phyloP scores from a whole-genome alignment of 2,329 filamentous ascomycete genomes.

The Fusarium lyarnte region DNA sequence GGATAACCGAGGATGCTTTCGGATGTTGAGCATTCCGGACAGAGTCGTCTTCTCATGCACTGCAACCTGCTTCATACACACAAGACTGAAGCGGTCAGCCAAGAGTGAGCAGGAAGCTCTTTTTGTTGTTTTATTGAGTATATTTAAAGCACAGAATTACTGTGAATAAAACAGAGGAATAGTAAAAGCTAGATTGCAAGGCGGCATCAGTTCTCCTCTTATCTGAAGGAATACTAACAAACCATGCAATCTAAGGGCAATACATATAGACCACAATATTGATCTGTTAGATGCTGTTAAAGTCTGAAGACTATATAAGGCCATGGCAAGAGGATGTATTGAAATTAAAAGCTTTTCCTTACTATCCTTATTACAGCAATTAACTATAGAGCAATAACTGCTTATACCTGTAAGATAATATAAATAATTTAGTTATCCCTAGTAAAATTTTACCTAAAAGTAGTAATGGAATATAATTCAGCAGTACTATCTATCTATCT shows the following conservation, averaged over 20 bases:
- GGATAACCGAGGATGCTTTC: background rate
- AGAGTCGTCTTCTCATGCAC: background rate
- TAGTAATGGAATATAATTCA: no score
- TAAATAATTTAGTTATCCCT: no score
- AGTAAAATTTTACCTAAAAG: no score
- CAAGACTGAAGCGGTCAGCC: background rate
- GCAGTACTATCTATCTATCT: no score
- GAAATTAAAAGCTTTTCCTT: rapidly evolving
- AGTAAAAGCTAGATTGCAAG: background rate
- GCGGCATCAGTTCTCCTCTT: rapidly evolving
- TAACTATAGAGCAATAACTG: rapidly evolving
- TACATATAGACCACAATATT: rapidly evolving
- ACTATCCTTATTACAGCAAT: no score
- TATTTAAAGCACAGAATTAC: no score
- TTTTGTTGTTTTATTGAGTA: no score
- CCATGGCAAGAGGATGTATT: background rate
- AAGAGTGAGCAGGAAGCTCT: rapidly evolving
- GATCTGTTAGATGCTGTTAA: rapidly evolving
- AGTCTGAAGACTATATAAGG: background rate
- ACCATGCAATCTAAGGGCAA: rapidly evolving
- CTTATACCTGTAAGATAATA: no score
- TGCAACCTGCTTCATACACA: background rate
- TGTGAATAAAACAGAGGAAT: rapidly evolving
- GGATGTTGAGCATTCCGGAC: background rate
- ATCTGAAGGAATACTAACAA: rapidly evolving